A percentile compares a stretch with the other conserved stretches of the same genome.
These are phyloP conservation scores for Naganishia cerealis DNA, from an alignment of 1,284 basidiomycete genomes.

Conservation along the genomic window DNA sequence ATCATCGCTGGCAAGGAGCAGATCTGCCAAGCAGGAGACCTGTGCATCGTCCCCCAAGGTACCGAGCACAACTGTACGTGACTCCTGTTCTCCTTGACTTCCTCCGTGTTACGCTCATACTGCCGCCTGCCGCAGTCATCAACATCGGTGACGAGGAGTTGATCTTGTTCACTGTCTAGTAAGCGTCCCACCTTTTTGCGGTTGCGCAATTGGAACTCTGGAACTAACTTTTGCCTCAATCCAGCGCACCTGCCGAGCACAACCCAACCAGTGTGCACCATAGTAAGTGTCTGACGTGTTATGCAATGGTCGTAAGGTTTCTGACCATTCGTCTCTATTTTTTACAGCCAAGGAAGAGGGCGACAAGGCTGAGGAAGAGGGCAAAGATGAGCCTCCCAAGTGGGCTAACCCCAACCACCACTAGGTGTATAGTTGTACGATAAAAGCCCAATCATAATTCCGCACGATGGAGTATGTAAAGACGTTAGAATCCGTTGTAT, in stretches of 20 bases:
- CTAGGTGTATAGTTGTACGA: background rate
- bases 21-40: constrained; percentile 51
- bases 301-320: background rate
- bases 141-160: constrained; percentile 51
- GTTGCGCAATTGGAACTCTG: background rate
- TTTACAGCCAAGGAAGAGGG: constrained; percentile 51
- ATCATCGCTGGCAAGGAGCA: constrained; percentile 52
- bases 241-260: constrained; percentile 52
- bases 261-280: constrained; percentile 49
- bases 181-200: background rate
- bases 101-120: background rate
- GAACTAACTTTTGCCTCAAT: constrained; percentile 1
- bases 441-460: background rate
- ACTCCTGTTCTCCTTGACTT: background rate
- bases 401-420: constrained; percentile 41
- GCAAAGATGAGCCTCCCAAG: constrained; percentile 52
- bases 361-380: constrained; percentile 52
- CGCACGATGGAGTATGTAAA: background rate
- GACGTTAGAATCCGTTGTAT: background rate
- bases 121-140: constrained; percentile 39
- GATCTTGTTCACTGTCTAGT: constrained; percentile 49
- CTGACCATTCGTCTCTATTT: background rate
- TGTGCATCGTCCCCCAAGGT: constrained; percentile 53
- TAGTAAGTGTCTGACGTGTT: constrained; percentile 34
- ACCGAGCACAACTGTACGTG: constrained; percentile 51